phyloP scores from a whole-genome alignment of 2,329 filamentous ascomycete species.

The Phaeosphaeriaceae sp. region DNA sequence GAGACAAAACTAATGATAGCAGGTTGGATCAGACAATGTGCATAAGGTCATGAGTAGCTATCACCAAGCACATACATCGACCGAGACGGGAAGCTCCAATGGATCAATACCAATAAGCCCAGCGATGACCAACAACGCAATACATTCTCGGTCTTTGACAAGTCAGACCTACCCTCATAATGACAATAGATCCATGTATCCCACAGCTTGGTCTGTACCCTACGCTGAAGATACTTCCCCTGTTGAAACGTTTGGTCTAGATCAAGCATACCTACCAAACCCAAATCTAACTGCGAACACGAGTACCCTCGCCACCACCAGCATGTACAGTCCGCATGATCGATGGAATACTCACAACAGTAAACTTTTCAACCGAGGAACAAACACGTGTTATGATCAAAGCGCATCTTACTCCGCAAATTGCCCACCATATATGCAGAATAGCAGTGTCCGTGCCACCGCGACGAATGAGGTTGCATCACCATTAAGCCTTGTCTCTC shows the following conservation, averaged over 20 bases:
- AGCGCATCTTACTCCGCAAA: slow-evolving; percentile 21
- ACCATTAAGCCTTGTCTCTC: slow-evolving; percentile 39
- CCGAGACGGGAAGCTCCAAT: slow-evolving; percentile 24
- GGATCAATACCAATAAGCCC: slow-evolving; percentile 32
- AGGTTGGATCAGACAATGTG: slow-evolving; percentile 44
- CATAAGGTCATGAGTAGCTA: slow-evolving; percentile 30
- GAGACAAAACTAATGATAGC: slow-evolving; percentile 10
- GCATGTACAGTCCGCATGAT: slow-evolving; percentile 21
- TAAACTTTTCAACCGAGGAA: slow-evolving; percentile 16
- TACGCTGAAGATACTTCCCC: slow-evolving; percentile 39
- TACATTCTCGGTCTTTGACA: slow-evolving; percentile 22
- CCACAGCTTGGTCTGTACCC: slow-evolving; percentile 30
- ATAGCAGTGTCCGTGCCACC: slow-evolving; percentile 14
- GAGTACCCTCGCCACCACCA: background rate
- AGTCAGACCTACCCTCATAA: slow-evolving; percentile 23
- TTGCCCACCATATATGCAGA: slow-evolving; percentile 25
- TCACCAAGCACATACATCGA: slow-evolving; percentile 23
- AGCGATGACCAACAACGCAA: slow-evolving; percentile 1
- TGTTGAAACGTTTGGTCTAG: slow-evolving; percentile 33
- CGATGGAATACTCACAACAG: slow-evolving; percentile 25
- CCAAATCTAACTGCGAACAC: slow-evolving; percentile 16
- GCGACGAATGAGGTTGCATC: slow-evolving; percentile 29
- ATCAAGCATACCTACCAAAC: slow-evolving; percentile 30
- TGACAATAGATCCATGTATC: slow-evolving; percentile 28
- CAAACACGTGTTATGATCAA: slow-evolving; percentile 28